Conservation (phyloP, 768 basidiomycete species). For the Termitomyces sp. region DNA sequence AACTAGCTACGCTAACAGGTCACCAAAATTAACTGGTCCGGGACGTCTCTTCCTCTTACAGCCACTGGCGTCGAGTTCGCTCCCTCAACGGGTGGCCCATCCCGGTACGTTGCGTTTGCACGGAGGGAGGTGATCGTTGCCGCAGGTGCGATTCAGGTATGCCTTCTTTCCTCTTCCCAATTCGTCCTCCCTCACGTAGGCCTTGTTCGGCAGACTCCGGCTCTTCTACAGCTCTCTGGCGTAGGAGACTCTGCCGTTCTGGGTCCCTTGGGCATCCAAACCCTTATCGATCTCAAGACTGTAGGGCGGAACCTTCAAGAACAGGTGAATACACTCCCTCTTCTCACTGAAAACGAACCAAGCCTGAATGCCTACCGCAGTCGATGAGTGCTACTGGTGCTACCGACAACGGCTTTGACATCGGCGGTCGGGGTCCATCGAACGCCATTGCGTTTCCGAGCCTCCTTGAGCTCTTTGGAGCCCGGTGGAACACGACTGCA, state of each 20-base stretch:
- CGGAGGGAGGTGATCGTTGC: constrained; percentile 47
- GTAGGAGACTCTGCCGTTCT: constrained; percentile 46
- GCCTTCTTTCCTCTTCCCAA: background rate
- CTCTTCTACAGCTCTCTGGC: constrained; percentile 48
- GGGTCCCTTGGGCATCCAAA: constrained; percentile 38
- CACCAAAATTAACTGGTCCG: constrained; percentile 37
- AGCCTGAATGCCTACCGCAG: constrained; percentile 13
- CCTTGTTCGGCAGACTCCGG: constrained; percentile 27
- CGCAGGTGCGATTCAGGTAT: constrained; percentile 43
- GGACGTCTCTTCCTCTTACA: constrained; percentile 25
- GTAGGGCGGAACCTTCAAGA: constrained; percentile 57
- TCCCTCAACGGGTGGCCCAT: constrained; percentile 28
- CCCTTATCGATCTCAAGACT: constrained; percentile 38
- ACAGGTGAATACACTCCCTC: constrained; percentile 24
- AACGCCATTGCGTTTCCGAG: constrained; percentile 48
- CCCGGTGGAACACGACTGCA: constrained; percentile 23
- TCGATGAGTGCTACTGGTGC: constrained; percentile 38
- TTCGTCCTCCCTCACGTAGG: background rate
- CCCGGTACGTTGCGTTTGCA: constrained; percentile 34
- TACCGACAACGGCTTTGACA: constrained; percentile 30
- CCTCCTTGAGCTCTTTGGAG: constrained; percentile 39
- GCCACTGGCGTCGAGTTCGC: constrained; percentile 45
- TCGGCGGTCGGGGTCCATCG: constrained; percentile 38
- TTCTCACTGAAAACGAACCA: no score
- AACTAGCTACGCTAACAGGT: constrained; percentile 27